Evolutionary conservation across 2,329 filamentous ascomycete species (phyloP).

Genomic region (Didymella arachidicola): DNA sequence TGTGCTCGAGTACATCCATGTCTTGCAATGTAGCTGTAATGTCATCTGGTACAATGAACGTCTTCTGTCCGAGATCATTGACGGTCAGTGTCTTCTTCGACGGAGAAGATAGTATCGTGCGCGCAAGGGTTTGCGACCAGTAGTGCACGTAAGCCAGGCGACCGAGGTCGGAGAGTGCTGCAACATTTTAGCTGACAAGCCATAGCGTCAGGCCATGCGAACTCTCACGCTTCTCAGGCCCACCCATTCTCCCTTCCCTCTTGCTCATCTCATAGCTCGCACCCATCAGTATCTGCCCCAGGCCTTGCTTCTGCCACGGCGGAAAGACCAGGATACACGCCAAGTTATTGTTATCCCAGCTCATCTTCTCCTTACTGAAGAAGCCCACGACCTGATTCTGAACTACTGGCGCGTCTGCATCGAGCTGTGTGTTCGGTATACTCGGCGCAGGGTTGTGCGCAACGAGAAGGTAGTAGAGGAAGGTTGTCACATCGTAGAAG

Average conservation of each 20-base stretch:
- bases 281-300: constrained; percentile 89
- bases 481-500: constrained; percentile 94
- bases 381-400: constrained; percentile 79
- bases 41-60: constrained; percentile 86
- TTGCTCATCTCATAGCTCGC: constrained; percentile 91
- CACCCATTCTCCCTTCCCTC: constrained; percentile 82
- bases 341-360: constrained; percentile 97
- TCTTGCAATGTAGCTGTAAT: constrained; percentile 78
- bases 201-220: neutral
- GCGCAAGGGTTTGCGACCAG: constrained; percentile 84
- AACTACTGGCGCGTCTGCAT: constrained; percentile 5
- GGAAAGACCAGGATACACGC: constrained; percentile 96
- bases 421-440: constrained; percentile 46
- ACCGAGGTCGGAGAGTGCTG: constrained; percentile 81
- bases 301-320: constrained; percentile 89
- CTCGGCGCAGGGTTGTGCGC: constrained; percentile 64
- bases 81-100: constrained; percentile 67
- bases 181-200: constrained; percentile 18
- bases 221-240: constrained; percentile 79
- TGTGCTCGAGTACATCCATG: constrained; percentile 73
- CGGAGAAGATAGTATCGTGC: constrained; percentile 63
- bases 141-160: constrained; percentile 82
- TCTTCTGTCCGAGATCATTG: constrained; percentile 74
- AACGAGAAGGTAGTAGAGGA: constrained; percentile 92
- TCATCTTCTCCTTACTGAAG: constrained; percentile 98